phyloP scores from a whole-genome alignment of 768 basidiomycete genomes.

The Russula vinacea region DNA sequence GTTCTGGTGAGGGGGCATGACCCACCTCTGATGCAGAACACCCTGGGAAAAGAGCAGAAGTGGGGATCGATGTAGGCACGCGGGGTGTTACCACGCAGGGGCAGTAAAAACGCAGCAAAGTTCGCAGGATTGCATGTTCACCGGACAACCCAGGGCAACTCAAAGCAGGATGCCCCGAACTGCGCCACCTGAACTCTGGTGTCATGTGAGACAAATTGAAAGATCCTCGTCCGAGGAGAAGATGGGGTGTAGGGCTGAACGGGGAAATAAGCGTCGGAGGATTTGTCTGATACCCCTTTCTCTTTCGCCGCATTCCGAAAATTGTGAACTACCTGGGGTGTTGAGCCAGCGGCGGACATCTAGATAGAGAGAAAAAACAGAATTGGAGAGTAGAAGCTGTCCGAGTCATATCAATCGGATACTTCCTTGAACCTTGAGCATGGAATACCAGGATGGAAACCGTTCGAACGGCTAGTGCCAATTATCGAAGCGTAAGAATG shows the following conservation, averaged over 20 bases:
- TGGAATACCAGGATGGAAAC: slow-evolving; percentile 11
- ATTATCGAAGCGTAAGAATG: slow-evolving; percentile 15
- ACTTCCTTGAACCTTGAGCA: slow-evolving; percentile 4
- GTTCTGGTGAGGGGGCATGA: background rate
- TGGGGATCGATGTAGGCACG: background rate
- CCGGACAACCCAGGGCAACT: background rate
- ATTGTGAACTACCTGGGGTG: background rate
- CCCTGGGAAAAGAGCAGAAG: background rate
- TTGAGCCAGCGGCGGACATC: background rate
- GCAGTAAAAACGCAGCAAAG: background rate
- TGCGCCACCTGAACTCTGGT: background rate
- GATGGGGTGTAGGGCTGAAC: background rate
- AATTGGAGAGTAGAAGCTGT: background rate
- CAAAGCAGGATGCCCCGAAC: slow-evolving; percentile 4
- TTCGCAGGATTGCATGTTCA: background rate
- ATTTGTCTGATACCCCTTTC: background rate
- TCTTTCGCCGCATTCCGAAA: background rate
- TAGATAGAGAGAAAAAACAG: background rate
- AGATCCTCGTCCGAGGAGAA: slow-evolving; percentile 1
- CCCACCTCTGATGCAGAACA: background rate
- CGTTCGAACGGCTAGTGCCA: background rate
- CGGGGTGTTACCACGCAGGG: background rate
- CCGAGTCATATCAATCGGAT: slow-evolving; percentile 7
- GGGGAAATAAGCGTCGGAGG: background rate
- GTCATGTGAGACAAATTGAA: slow-evolving; percentile 9